Evolutionary conservation across 768 basidiomycete species (phyloP).

Genomic region (Crucibulum laeve): DNA sequence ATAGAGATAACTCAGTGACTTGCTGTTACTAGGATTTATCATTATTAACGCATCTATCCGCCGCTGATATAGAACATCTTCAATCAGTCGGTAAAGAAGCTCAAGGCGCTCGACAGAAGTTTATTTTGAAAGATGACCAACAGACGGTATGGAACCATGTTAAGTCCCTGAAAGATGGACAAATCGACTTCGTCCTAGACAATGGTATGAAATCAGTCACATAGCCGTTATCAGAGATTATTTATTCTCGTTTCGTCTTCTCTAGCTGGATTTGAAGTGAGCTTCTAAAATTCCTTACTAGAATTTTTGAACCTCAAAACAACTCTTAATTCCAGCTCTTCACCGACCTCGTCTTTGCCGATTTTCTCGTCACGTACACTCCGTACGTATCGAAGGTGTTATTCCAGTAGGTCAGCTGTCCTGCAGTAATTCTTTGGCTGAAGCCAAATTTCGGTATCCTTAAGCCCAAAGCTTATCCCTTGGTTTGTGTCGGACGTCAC

Average conservation of each 20-base stretch:
- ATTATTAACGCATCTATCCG: constrained; percentile 79
- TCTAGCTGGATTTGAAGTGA: constrained; percentile 87
- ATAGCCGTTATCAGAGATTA: neutral
- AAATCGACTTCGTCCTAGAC: constrained; percentile 87
- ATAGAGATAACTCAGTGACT: neutral
- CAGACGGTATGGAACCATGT: constrained; percentile 70
- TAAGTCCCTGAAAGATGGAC: constrained; percentile 43
- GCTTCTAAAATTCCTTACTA: neutral
- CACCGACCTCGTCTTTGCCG: constrained; percentile 90
- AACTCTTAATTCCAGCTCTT: constrained; percentile 52
- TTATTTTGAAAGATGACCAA: constrained; percentile 85
- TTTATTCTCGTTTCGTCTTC: constrained; percentile 2
- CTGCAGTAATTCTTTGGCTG: neutral
- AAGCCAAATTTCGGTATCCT: neutral
- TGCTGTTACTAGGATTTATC: constrained; percentile 71
- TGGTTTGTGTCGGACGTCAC: constrained; percentile 98
- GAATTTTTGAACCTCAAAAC: neutral
- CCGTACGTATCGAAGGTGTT: constrained; percentile 77
- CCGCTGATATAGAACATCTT: constrained; percentile 76
- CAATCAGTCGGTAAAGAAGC: constrained; percentile 83
- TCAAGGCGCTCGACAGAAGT: constrained; percentile 69
- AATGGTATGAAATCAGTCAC: constrained; percentile 53
- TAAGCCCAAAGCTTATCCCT: constrained; percentile 89
- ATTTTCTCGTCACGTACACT: constrained; percentile 88
- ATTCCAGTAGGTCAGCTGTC: constrained; percentile 68